Percentiles rank a stretch among this genome's conserved stretches.
Conservation (phyloP, 331 rosid genomes). For the Prunus yedoensis region DNA sequence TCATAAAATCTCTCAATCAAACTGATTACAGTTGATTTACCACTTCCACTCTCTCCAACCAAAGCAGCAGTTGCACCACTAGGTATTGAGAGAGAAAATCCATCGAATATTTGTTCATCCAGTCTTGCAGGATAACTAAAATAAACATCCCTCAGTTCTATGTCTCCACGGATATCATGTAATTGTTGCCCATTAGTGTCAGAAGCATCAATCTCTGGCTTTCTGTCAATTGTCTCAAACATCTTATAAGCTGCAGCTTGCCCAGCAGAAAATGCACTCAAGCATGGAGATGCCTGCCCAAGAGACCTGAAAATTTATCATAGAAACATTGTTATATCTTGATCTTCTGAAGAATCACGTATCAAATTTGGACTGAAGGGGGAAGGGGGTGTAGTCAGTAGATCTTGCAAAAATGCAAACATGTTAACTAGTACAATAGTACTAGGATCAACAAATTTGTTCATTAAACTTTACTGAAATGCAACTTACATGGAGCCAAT, state of each 20-base stretch:
- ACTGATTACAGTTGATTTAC: conserved; percentile 77
- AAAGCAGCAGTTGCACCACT: conserved; percentile 73
- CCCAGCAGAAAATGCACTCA: conserved; percentile 80
- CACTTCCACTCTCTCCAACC: conserved; percentile 95
- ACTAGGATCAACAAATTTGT: not conserved
- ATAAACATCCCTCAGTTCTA: conserved; percentile 67
- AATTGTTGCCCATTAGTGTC: conserved; percentile 45
- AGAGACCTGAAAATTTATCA: conserved; percentile 47
- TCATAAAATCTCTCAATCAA: conserved; percentile 91
- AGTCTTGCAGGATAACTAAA: conserved; percentile 83
- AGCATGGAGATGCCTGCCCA: conserved; percentile 79
- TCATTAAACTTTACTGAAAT: not conserved
- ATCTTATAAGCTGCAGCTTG: conserved; percentile 87
- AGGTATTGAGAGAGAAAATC: conserved; percentile 64
- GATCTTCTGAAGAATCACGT: not conserved
- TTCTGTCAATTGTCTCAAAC: conserved; percentile 66
- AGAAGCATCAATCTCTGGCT: conserved; percentile 57
- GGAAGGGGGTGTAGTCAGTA: not conserved
- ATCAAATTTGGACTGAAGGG: not conserved
- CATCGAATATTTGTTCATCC: conserved; percentile 53
- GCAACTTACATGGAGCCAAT: conserved; percentile 67
- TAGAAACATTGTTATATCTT: not conserved
- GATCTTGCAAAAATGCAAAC: not conserved
- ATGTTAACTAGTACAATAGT: not conserved
- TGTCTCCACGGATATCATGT: conserved; percentile 61